Percentiles rank a stretch among this genome's conserved stretches.
phyloP scores from a whole-genome alignment of 2,329 filamentous ascomycete genomes.

The Paecilomyces niveus region DNA sequence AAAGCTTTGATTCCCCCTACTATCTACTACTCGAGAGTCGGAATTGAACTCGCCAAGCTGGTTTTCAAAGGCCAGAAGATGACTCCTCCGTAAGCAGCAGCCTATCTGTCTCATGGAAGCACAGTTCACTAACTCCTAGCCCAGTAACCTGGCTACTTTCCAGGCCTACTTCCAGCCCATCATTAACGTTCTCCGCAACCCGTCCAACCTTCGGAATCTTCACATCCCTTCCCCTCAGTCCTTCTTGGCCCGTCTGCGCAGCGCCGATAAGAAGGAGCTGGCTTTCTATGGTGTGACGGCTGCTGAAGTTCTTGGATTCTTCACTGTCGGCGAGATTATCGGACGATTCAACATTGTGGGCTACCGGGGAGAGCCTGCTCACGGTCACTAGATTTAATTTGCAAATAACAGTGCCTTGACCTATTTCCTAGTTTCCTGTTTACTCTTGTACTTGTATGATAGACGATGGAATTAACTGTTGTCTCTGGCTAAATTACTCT shows the following conservation, averaged over 20 bases:
- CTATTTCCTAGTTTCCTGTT: constrained; percentile 23
- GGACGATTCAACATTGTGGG: constrained; percentile 92
- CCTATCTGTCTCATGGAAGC: constrained; percentile 2
- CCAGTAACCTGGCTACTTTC: constrained; percentile 70
- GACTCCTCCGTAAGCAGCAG: constrained; percentile 75
- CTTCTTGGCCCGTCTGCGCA: constrained; percentile 55
- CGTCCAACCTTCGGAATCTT: constrained; percentile 52
- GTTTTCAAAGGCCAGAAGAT: constrained; percentile 86
- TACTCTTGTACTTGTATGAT: constrained; percentile 37
- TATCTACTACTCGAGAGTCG: constrained; percentile 88
- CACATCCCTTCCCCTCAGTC: constrained; percentile 49
- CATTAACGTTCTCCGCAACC: constrained; percentile 64
- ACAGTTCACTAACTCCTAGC: constrained; percentile 3
- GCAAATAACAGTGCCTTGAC: constrained; percentile 17
- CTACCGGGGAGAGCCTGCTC: constrained; percentile 63
- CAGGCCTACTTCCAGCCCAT: constrained; percentile 77
- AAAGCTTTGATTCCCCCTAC: constrained; percentile 77
- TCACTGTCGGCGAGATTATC: constrained; percentile 95
- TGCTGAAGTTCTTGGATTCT: constrained; percentile 91
- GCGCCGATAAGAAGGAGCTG: constrained; percentile 64
- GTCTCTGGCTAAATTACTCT: constrained; percentile 26
- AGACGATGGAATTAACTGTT: constrained; percentile 42
- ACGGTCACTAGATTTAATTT: constrained; percentile 25
- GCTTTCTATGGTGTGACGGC: constrained; percentile 66
- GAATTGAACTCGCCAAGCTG: constrained; percentile 77